Evolutionary conservation across 2,329 filamentous ascomycete species (phyloP).

Genomic region (Beauveria sp.): DNA sequence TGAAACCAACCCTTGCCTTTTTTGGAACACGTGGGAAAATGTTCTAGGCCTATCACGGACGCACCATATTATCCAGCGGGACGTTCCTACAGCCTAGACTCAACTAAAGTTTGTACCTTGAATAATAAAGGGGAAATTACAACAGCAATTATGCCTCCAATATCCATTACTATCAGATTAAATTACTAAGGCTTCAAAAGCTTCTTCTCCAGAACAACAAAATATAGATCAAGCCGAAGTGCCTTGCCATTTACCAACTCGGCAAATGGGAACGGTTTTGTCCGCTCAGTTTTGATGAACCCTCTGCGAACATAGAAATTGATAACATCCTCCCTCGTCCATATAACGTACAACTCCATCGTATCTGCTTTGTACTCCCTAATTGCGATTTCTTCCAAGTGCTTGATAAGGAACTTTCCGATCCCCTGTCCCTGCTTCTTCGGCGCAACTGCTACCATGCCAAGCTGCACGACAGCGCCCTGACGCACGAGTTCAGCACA

Average conservation of each 20-base stretch:
- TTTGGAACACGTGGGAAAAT: too few species aligned
- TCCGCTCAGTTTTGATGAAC: slow-evolving; percentile 31
- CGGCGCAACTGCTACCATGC: slow-evolving; percentile 40
- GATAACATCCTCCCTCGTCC: slow-evolving; percentile 35
- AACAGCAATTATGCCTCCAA: too few species aligned
- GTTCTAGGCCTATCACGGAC: too few species aligned
- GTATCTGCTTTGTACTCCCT: slow-evolving; percentile 28
- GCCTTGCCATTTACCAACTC: slow-evolving; percentile 27
- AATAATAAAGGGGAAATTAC: too few species aligned
- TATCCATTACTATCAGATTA: too few species aligned
- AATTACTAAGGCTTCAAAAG: background rate
- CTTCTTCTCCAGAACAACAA: slow-evolving; percentile 31
- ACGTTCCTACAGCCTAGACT: too few species aligned
- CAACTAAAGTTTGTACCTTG: too few species aligned
- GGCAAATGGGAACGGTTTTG: slow-evolving; percentile 33
- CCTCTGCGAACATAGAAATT: slow-evolving; percentile 38
- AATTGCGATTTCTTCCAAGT: slow-evolving; percentile 14
- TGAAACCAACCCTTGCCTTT: too few species aligned
- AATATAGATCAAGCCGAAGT: slow-evolving; percentile 36
- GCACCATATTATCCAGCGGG: too few species aligned
- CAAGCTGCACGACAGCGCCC: slow-evolving; percentile 32
- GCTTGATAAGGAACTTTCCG: slow-evolving; percentile 31
- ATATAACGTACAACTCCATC: slow-evolving; percentile 39
- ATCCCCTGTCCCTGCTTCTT: slow-evolving; percentile 34
- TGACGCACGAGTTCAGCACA: slow-evolving; percentile 36